These are phyloP conservation scores for Lentinula guzmanii DNA, from an alignment of 768 basidiomycete species.

Conservation along the genomic window DNA sequence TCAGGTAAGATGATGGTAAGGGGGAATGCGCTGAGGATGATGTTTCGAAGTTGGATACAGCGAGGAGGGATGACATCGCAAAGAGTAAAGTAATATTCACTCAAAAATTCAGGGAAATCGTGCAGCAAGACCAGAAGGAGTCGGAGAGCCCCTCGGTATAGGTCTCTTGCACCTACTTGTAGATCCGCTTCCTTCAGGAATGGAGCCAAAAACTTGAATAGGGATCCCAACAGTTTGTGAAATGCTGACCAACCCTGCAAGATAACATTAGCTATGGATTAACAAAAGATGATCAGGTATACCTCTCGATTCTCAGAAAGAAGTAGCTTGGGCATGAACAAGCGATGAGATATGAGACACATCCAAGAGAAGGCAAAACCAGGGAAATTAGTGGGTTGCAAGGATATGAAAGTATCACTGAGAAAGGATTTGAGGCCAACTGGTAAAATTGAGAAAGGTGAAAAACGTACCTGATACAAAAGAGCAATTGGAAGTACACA, in stretches of 20 bases:
- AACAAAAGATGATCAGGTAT: constrained; percentile 9
- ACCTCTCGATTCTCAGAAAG: constrained; percentile 86
- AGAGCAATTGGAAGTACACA: constrained; percentile 84
- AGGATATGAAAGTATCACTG: constrained; percentile 92
- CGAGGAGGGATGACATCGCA: constrained; percentile 89
- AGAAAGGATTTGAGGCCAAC: constrained; percentile 8
- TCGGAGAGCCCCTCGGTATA: constrained; percentile 87
- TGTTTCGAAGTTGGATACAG: constrained; percentile 94
- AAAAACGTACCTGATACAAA: constrained; percentile 71
- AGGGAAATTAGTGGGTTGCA: constrained; percentile 95
- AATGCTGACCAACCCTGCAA: constrained; percentile 88
- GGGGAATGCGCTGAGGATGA: constrained; percentile 95
- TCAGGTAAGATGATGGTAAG: constrained; percentile 75
- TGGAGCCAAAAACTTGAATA: constrained; percentile 92
- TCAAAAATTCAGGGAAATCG: constrained; percentile 98
- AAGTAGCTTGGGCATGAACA: constrained; percentile 96
- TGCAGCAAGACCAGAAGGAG: constrained; percentile 93
- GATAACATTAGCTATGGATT: constrained; percentile 6
- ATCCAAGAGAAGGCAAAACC: constrained; percentile 99
- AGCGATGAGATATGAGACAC: constrained; percentile 88
- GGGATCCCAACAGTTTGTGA: constrained; percentile 87
- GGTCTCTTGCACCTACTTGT: constrained; percentile 71
- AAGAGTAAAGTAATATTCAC: constrained; percentile 93
- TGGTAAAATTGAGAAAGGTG: not conserved
- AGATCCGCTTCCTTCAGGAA: constrained; percentile 84